A percentile compares a stretch with the other conserved stretches of the same genome.
These are phyloP conservation scores for Vachellia collinsii DNA, from an alignment of 306 rosid species.

Conservation along the genomic window DNA sequence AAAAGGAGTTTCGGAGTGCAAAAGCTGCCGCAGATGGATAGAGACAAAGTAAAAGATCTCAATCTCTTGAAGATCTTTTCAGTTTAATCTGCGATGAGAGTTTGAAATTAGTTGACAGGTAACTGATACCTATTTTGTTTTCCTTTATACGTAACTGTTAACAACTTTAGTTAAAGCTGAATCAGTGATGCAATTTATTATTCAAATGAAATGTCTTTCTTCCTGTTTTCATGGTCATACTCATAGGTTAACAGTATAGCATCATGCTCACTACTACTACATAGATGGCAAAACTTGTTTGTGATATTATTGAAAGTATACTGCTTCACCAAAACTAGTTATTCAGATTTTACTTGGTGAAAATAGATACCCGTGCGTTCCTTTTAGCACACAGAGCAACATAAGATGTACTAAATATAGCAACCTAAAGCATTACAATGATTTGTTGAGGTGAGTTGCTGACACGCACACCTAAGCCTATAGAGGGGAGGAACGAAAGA, in stretches of 20 bases:
- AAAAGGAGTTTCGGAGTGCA: slow-evolving; percentile 75
- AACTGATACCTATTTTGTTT: slow-evolving; percentile 9
- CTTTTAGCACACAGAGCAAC: not conserved
- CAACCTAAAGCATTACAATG: not conserved
- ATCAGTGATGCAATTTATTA: not conserved
- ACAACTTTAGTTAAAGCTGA: not conserved
- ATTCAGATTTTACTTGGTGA: slow-evolving; percentile 1
- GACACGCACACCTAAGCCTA: not conserved
- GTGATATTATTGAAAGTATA: slow-evolving; percentile 22
- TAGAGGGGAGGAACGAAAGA: slow-evolving; percentile 7
- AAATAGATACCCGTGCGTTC: not conserved
- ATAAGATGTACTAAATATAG: not conserved
- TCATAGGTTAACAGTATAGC: not conserved
- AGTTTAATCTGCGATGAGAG: slow-evolving; percentile 5
- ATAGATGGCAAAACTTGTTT: not conserved
- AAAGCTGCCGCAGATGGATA: slow-evolving; percentile 56
- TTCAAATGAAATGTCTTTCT: not conserved
- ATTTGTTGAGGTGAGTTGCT: not conserved
- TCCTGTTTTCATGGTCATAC: not conserved
- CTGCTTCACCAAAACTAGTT: slow-evolving; percentile 6
- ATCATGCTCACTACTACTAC: not conserved
- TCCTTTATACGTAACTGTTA: not conserved
- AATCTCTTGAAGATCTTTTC: slow-evolving; percentile 25
- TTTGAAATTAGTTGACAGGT: slow-evolving; percentile 26
- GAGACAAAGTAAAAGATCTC: slow-evolving; percentile 12